Percentiles rank a stretch among this genome's conserved stretches.
These are phyloP conservation scores for Rosa multiflora DNA, from an alignment of 306 rosid species.

Conservation along the genomic window DNA sequence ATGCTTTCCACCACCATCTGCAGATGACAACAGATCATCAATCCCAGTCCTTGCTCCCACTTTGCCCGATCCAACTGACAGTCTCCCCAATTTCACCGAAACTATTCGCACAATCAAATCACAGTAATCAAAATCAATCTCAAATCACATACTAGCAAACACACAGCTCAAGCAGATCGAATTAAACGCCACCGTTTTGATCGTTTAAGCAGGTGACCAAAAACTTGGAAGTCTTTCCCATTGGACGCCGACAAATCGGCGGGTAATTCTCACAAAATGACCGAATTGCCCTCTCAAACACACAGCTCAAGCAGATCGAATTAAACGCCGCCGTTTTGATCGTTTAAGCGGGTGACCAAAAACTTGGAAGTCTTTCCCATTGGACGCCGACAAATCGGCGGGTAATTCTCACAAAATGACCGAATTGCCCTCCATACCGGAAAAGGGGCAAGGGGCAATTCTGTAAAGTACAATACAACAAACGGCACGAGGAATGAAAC, in stretches of 20 bases:
- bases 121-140: neutral
- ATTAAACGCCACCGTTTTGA: neutral
- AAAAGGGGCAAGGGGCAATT: neutral
- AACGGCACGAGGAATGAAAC: neutral
- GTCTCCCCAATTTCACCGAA: conserved; percentile 81
- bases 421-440: neutral
- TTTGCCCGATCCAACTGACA: conserved; percentile 81
- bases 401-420: neutral
- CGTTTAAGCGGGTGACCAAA: too few relatives aligned
- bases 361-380: neutral
- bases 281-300: conserved; percentile 13
- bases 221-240: neutral
- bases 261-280: neutral
- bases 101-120: conserved; percentile 30
- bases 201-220: too few relatives aligned
- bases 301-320: neutral
- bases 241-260: conserved; percentile 17
- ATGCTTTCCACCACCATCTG: conserved; percentile 90
- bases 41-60: conserved; percentile 55
- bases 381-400: conserved; percentile 15
- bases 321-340: neutral
- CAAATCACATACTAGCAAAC: neutral
- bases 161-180: neutral
- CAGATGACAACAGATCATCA: conserved; percentile 75
- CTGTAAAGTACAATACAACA: neutral